phyloP scores from a whole-genome alignment of 441 rosid genomes.

The Populus tomentosa region DNA sequence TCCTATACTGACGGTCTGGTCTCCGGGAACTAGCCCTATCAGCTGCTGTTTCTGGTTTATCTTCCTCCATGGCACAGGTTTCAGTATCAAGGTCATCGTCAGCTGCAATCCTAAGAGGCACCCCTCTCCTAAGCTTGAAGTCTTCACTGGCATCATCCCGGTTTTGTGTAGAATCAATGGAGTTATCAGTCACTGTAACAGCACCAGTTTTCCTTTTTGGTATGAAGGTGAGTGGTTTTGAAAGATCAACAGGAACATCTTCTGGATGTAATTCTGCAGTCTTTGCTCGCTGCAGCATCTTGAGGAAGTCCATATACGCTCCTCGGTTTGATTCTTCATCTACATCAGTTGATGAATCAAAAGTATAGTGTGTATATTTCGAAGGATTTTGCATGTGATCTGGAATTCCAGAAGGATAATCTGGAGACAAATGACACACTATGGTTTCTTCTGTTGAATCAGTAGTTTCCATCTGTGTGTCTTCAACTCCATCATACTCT shows the following conservation, averaged over 20 bases:
- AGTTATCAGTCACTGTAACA: conserved; percentile 19
- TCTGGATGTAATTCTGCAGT: conserved; percentile 26
- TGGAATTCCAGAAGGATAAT: conserved; percentile 53
- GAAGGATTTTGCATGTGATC: conserved; percentile 80
- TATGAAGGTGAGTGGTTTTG: conserved; percentile 53
- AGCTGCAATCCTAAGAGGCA: conserved; percentile 34
- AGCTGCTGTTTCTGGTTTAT: conserved; percentile 28
- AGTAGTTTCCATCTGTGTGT: conserved; percentile 30
- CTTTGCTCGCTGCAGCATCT: conserved; percentile 40
- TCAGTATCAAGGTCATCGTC: conserved; percentile 35
- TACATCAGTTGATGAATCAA: conserved; percentile 48
- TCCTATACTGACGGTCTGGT: conserved; percentile 57
- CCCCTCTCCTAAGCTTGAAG: conserved; percentile 27
- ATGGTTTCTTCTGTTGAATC: conserved; percentile 21
- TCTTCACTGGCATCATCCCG: conserved; percentile 26
- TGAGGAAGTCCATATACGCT: conserved; percentile 72
- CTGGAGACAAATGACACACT: conserved; percentile 22
- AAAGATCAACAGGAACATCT: conserved; percentile 42
- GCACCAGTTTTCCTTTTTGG: conserved; percentile 54
- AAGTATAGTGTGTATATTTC: conserved; percentile 66
- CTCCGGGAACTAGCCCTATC: conserved; percentile 22
- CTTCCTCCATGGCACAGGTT: conserved; percentile 75
- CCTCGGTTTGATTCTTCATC: conserved; percentile 70
- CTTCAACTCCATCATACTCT: conserved; percentile 26
- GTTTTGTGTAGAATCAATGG: conserved; percentile 17